Conservation (phyloP, 163 green algal genomes). For the Chlamydomonas reinhardtii region DNA sequence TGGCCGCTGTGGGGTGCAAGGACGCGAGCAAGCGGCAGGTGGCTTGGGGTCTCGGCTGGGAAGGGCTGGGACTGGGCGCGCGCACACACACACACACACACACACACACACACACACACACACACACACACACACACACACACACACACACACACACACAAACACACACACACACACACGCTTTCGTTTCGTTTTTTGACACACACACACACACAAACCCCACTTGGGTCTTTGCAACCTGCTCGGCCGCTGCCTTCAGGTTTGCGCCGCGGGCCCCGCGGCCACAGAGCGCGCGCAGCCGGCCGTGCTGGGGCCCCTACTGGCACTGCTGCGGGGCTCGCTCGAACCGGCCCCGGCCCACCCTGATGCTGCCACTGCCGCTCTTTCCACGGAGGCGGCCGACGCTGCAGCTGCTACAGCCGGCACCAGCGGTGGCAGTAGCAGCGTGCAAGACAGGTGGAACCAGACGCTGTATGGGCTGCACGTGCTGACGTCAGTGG, state of each 20-base stretch:
- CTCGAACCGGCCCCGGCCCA: background rate
- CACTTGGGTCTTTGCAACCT: no score
- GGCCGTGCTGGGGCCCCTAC: background rate
- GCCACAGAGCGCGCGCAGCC: background rate
- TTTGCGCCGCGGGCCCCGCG: constrained; percentile 12
- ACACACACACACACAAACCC: no score
- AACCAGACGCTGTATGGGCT: constrained; percentile 38
- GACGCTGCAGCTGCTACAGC: background rate
- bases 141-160: no score
- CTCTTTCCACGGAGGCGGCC: background rate
- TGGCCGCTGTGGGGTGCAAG: no score
- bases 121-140: no score
- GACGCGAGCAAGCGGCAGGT: no score
- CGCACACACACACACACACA: no score
- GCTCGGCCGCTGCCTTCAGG: background rate
- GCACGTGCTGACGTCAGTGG: constrained; percentile 23
- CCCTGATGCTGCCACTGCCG: background rate
- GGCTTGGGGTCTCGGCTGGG: no score
- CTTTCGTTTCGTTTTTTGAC: no score
- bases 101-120: no score
- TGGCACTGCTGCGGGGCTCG: background rate
- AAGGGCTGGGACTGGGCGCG: no score
- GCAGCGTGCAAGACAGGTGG: background rate
- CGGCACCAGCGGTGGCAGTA: background rate
- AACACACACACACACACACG: no score